Conservation (phyloP, 1,284 basidiomycete genomes). For the Ceratobasidium sp. region DNA sequence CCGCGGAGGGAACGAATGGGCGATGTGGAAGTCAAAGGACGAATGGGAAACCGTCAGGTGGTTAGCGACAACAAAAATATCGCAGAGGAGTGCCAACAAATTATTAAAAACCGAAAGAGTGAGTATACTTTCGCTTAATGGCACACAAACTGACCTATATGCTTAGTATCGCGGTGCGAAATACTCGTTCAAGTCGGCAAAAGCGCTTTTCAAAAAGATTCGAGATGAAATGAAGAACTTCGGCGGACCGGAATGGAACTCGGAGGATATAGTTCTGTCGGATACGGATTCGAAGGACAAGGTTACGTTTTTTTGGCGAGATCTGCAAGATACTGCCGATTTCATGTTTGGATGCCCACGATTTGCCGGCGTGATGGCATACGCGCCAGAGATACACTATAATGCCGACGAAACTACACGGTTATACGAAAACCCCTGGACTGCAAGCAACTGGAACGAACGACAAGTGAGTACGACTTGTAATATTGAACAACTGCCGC, state of each 20-base stretch:
- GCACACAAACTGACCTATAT: neutral
- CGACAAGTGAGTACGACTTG: conserved; percentile 16
- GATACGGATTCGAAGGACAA: neutral
- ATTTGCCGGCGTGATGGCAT: conserved; percentile 26
- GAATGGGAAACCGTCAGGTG: conserved; percentile 21
- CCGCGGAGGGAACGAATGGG: neutral
- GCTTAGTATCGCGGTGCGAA: conserved; percentile 16
- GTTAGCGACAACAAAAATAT: conserved; percentile 16
- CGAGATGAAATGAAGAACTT: neutral
- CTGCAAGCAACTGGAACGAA: neutral
- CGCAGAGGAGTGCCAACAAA: neutral
- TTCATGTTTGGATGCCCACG: conserved; percentile 14
- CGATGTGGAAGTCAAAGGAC: conserved; percentile 7
- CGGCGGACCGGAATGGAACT: conserved; percentile 15
- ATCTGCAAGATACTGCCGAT: neutral
- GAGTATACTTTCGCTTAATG: neutral
- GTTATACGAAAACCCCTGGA: conserved; percentile 1
- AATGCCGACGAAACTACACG: neutral
- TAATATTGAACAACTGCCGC: neutral
- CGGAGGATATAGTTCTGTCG: neutral
- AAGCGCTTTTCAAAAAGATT: conserved; percentile 6
- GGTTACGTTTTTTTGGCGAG: conserved; percentile 14
- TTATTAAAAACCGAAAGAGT: conserved; percentile 17
- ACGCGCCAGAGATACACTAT: conserved; percentile 10
- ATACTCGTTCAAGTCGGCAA: conserved; percentile 17